Base-by-base conservation (phyloP, 495 filamentous ascomycete species). In the Amniculicola lignicola region DNA sequence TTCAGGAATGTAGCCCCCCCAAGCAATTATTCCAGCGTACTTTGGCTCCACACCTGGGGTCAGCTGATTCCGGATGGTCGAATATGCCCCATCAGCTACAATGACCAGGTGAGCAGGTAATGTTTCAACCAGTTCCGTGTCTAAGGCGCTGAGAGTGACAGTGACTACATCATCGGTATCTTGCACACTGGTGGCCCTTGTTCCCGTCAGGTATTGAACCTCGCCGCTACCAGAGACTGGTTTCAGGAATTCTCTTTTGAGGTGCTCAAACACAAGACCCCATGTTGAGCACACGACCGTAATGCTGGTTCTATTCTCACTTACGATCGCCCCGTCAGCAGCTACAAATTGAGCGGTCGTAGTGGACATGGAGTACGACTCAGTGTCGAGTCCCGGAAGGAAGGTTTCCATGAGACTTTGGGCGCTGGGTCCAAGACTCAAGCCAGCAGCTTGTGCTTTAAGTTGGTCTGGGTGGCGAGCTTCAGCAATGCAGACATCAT, bases 11-110 rank as follows among this genome's bases (percentile, higher is more conserved):
- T 76, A 79, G 15, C 79, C 80, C 25, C 80, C 67, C 49, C 76
- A 74, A 1, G 78, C 77, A 40, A 76, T 74, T 65, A 81, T 81
- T 7, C 79, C 80, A 1, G 75, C 75, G 62, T 82, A 82, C 19
- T 64, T 74, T 9, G 77, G 67, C 50, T 75, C 51, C 2, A 76
- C 65, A 3, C 64, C 58, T 1, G 76, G 77, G 31, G 72, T 51
- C 10, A 81, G 65, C 11, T 77, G 63, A 18, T 63, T 67, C 15
- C 79, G 73, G 15, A 82, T 65, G 2, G 72, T 72, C 16, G 80
- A 82, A 65, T 69, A 72, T 0, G 77, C 70, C 1, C 81, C 81
- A 67, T 84, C 79, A 38, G 78, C 77, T 7, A 69, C 80, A 52
- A 84, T 64, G 27, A 82, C 62, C 6, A 77, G 59, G 59, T 81